Percentiles rank a stretch among this genome's conserved stretches.
phyloP scores from a whole-genome alignment of 495 filamentous ascomycete species.

The Bombardia bombarda region DNA sequence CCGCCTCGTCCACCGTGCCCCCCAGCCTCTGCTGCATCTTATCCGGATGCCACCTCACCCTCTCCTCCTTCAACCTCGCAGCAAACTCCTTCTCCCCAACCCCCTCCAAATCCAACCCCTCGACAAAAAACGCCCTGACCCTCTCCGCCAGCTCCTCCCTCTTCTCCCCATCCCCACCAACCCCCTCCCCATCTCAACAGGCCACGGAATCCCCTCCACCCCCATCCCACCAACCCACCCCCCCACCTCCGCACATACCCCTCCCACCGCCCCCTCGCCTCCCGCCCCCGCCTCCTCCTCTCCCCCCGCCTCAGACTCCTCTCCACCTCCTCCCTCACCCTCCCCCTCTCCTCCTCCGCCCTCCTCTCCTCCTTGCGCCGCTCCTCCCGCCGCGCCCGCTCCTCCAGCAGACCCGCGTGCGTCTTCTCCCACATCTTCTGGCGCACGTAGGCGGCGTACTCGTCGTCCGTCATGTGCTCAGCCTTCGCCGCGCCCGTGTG shows the following conservation, averaged over 20 bases:
- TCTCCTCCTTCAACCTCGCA: constrained; percentile 68
- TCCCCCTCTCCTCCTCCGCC: constrained; percentile 37
- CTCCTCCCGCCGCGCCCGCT: constrained; percentile 36
- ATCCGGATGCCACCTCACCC: constrained; percentile 94
- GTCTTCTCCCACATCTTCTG: constrained; percentile 90
- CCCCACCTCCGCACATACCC: constrained; percentile 56
- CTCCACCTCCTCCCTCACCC: constrained; percentile 40
- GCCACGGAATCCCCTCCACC: constrained; percentile 62
- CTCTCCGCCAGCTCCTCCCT: constrained; percentile 18
- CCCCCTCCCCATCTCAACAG: constrained; percentile 53
- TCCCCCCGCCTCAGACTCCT: constrained; percentile 43
- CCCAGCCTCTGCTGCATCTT: constrained; percentile 92
- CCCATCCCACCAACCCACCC: constrained; percentile 39
- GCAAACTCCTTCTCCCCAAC: constrained; percentile 51
- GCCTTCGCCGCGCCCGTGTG: constrained; percentile 44
- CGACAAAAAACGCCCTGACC: constrained; percentile 35
- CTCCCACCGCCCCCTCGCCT: constrained; percentile 47
- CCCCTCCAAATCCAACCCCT: constrained; percentile 43
- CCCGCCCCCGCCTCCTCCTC: constrained; percentile 28
- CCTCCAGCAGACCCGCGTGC: constrained; percentile 54
- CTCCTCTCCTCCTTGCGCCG: constrained; percentile 27
- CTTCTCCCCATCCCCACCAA: constrained; percentile 13
- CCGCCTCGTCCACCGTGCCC: constrained; percentile 52
- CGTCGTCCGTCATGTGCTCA: constrained; percentile 86
- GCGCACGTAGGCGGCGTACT: constrained; percentile 79